These are phyloP conservation scores for Russula compacta DNA, from an alignment of 768 basidiomycete species.

Conservation along the genomic window DNA sequence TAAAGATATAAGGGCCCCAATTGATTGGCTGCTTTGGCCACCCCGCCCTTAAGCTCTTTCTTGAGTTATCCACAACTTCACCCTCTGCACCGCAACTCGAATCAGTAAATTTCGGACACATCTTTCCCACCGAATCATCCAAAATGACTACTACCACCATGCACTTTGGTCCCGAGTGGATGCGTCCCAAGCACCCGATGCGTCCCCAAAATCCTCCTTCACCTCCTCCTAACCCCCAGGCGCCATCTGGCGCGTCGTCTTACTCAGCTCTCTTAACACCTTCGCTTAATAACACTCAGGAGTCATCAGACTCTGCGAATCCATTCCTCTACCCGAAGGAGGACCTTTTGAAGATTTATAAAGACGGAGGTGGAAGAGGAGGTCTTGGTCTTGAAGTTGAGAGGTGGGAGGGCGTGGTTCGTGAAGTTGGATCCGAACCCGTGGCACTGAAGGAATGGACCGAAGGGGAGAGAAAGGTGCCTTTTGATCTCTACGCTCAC, in stretches of 20 bases:
- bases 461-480: conserved; percentile 83
- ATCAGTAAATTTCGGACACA: not conserved
- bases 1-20: conserved; percentile 3
- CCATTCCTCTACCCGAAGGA: conserved; percentile 87
- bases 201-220: conserved; percentile 52
- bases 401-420: conserved; percentile 82
- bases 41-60: not conserved
- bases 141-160: conserved; percentile 57
- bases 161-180: conserved; percentile 92
- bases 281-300: conserved; percentile 39
- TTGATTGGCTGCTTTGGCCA: conserved; percentile 3
- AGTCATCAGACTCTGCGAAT: conserved; percentile 53
- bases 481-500: conserved; percentile 16
- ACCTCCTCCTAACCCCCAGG: conserved; percentile 36
- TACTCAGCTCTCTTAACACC: conserved; percentile 64
- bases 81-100: not conserved
- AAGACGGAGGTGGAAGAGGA: conserved; percentile 64
- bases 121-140: not conserved
- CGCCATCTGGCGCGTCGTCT: conserved; percentile 46
- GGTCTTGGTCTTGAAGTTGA: conserved; percentile 80
- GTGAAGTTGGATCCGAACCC: conserved; percentile 65
- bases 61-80: not conserved
- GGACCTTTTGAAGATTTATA: conserved; percentile 75
- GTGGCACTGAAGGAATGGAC: conserved; percentile 68
- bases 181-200: conserved; percentile 68